Evolutionary conservation across 2,329 filamentous ascomycete species (phyloP), one percentile per base, ranked within the genome.

Genomic region (Sporothrix brasiliensis): DNA sequence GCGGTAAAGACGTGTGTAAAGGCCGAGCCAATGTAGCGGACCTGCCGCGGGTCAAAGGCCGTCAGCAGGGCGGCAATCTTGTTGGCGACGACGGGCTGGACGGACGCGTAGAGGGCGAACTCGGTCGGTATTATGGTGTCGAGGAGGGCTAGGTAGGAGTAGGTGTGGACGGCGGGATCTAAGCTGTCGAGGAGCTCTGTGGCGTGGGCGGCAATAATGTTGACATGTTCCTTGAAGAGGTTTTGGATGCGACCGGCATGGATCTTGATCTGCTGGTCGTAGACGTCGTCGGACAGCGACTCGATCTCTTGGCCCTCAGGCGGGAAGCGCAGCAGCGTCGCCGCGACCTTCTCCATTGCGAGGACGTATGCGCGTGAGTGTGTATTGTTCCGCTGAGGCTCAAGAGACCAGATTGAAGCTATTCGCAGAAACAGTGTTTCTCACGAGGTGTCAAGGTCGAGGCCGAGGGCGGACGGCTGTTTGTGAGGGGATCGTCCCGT

Each of bases 101-200:
- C 73, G 2, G 70, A 19, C 3, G 77, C 76, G 24, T 79, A 75
- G n/a, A 79, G 72, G 19, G 74, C 73, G 13, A 71, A 71, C 10
- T 74, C 70, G 21, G 71, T 58, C 1, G 77, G 74, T 47, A 82
- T 72, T 44, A 83, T 75, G 44, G 77, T 75, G 70, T 84, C 80
- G 68, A 88, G 78, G 53, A 88, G 73, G 67, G 79, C 76, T 44
- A 87, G 80, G 75, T 83, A 86, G 30, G 85, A 85, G 69, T 87
- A 81, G 9, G 86, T 84, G 74, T 88, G 80, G 58, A 79, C 69
- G 9, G 80, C 77, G 0, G 86, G 84, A 73, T 87, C 76, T 34
- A 88, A 76, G 14, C 79, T 75, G 83, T 87, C 74, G 4, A 87
- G 77, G 6, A 86, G 76, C 60, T 80, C 72, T 13, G 74, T 68